Evolutionary conservation across 2,329 filamentous ascomycete genomes (phyloP), one percentile per base, ranked within the genome.

Genomic region (Nigrospora oryzae): DNA sequence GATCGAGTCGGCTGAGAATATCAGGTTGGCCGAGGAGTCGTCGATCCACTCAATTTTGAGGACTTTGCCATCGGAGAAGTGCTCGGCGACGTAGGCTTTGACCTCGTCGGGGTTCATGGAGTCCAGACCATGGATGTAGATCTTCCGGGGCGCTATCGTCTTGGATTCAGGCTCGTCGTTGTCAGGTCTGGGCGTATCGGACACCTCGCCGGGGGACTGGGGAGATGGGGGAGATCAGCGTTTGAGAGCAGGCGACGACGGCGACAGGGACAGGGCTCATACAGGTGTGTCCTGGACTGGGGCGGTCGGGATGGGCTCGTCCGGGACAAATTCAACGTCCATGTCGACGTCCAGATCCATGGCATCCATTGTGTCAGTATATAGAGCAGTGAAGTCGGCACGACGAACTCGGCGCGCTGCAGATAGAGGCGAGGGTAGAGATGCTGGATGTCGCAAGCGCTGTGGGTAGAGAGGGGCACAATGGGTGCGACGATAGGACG

Each of bases 41-140:
- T 97, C 88, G 53, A 98, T 89, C 93, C 93, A 98, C 67, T 97
- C 89, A 51, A 96, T 73, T 49, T 78, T 75, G 45, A 77, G 69
- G 46, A 82, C 70, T 43, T 68, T 58, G 45, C 74, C 70, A 13
- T 64, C 61, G 33, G 73, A 67, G 56, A 77, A 89, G 62, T 93
- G 78, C 50, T 86, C 75, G 40, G 71, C 66, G 10, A 88, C 79
- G 56, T 89, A 96, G 47, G 76, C 71, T 54, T 85, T 83, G 55
- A 97, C 84, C 51, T 95, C 81, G 45, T 81, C 75, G 28, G 89
- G 89, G 31, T 84, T 87, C 60, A 97, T 71, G 37, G 84, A 80
- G 58, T 95, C 85, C 4, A 97, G 75, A 16, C 91, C 91, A 48
- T 82, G 80, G 43, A 98, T 70, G 63, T 96, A 84, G n/a, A 96